phyloP scores from a whole-genome alignment of 129 eudicot genomes.

The Artemisia tridentata region DNA sequence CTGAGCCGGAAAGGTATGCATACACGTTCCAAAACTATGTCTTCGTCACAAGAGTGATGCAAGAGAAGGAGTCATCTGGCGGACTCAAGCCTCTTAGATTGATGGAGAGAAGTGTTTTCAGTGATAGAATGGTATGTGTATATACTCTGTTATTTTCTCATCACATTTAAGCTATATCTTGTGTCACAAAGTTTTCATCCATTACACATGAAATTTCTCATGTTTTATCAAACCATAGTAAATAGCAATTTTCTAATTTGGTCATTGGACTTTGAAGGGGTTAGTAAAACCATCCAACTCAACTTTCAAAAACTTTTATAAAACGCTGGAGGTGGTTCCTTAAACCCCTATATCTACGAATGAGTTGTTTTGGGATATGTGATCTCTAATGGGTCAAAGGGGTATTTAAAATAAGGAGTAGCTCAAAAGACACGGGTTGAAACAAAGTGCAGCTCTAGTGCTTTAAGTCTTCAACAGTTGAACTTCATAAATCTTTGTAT shows the following conservation, averaged over 20 bases:
- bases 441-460: too few species aligned
- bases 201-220: background rate
- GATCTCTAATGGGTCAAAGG: too few species aligned
- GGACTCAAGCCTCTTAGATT: slow-evolving; percentile 86
- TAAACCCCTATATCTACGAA: too few species aligned
- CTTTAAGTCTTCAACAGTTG: too few species aligned
- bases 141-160: background rate
- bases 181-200: background rate
- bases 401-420: too few species aligned
- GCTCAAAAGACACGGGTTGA: too few species aligned
- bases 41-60: slow-evolving; percentile 92
- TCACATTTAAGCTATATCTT: background rate
- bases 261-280: background rate
- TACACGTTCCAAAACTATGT: slow-evolving; percentile 94
- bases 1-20: slow-evolving; percentile 87
- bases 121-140: slow-evolving; percentile 77
- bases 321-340: too few species aligned
- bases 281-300: background rate
- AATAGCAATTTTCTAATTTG: background rate
- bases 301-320: background rate
- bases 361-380: too few species aligned
- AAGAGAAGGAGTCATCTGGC: slow-evolving; percentile 87
- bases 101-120: slow-evolving; percentile 96
- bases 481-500: too few species aligned
- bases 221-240: background rate